Evolutionary conservation across 139 green algal species (phyloP).

Genomic region (Chloropicon primus): DNA sequence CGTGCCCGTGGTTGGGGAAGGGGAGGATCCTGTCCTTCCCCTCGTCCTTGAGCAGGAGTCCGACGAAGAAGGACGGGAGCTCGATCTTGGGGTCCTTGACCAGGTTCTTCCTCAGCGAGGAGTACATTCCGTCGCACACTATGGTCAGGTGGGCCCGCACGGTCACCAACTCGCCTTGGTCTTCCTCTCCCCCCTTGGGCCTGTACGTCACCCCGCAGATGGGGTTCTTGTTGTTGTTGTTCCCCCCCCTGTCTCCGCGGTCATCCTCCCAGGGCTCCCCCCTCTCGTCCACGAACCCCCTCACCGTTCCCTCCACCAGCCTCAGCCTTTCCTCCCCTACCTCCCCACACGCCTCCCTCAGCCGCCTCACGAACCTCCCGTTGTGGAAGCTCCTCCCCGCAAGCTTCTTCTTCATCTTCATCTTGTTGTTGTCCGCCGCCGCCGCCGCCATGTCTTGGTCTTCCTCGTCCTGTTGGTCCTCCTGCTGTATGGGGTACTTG

Average conservation of each 20-base stretch:
- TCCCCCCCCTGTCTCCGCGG: conserved; percentile 40
- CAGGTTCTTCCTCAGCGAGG: conserved; percentile 63
- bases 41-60: conserved; percentile 54
- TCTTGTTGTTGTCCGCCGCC: neutral
- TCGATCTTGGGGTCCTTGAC: conserved; percentile 37
- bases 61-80: conserved; percentile 87
- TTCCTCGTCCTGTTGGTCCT: conserved; percentile 8
- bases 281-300: conserved; percentile 16
- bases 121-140: conserved; percentile 97
- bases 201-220: conserved; percentile 78
- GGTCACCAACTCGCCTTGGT: conserved; percentile 25
- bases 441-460: neutral
- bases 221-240: conserved; percentile 18
- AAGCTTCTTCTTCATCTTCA: conserved; percentile 38
- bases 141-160: conserved; percentile 70
- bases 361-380: conserved; percentile 80
- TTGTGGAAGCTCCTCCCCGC: conserved; percentile 89
- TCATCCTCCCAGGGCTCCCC: conserved; percentile 16
- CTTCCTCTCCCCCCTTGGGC: neutral
- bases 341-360: conserved; percentile 49
- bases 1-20: conserved; percentile 78
- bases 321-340: conserved; percentile 10
- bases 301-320: conserved; percentile 27
- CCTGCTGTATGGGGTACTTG: conserved; percentile 68
- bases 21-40: conserved; percentile 41